Percentiles rank a stretch among this genome's conserved stretches.
Conservation (phyloP, 306 rosid species). For the Vigna radiata region DNA sequence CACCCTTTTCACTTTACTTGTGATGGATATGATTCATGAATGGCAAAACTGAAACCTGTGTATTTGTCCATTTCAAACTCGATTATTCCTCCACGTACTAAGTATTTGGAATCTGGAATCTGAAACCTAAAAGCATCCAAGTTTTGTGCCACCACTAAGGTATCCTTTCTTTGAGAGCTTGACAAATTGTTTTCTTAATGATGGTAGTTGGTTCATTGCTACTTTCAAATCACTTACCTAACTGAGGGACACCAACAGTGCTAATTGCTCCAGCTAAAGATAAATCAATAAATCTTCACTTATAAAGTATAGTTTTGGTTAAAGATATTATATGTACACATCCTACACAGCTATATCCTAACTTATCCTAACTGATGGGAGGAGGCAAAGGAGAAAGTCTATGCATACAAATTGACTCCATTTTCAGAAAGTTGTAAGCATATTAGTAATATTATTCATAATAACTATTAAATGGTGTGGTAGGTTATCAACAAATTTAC, state of each 20-base stretch:
- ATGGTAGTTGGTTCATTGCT: not conserved
- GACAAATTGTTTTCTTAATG: slow-evolving; percentile 13
- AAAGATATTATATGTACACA: not conserved
- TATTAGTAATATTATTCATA: not conserved
- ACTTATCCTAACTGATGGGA: not conserved
- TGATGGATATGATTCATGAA: slow-evolving; percentile 39
- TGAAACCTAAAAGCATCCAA: slow-evolving; percentile 26
- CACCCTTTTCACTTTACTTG: slow-evolving; percentile 20
- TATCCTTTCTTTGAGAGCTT: slow-evolving; percentile 16
- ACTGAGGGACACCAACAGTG: not conserved
- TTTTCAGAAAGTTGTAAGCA: not conserved
- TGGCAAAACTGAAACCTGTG: slow-evolving; percentile 43
- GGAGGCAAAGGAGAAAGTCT: not conserved
- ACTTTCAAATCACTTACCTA: not conserved
- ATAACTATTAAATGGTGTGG: not conserved
- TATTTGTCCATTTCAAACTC: slow-evolving; percentile 41
- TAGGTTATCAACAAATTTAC: not conserved
- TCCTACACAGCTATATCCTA: not conserved
- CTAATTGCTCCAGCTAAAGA: not conserved
- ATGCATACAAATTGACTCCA: not conserved
- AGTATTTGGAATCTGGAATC: slow-evolving; percentile 37
- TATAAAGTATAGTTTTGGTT: not conserved
- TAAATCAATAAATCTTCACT: not conserved
- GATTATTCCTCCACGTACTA: slow-evolving; percentile 37
- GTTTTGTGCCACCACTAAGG: not conserved